phyloP scores from a whole-genome alignment of 768 basidiomycete genomes.

The Psilocybe sp. region DNA sequence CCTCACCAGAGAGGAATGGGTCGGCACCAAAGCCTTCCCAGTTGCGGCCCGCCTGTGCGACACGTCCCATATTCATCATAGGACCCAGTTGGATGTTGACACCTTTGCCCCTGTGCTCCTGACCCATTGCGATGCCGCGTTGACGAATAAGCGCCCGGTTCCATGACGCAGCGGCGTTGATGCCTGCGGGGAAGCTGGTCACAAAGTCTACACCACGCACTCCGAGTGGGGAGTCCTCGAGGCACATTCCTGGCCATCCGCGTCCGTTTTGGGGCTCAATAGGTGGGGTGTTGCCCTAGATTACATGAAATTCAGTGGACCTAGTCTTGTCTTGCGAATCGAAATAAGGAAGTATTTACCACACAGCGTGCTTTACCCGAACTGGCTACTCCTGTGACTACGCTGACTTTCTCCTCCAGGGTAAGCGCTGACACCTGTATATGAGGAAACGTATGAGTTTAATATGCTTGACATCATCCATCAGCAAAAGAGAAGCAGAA shows the following conservation, averaged over 20 bases:
- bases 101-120: constrained; percentile 82
- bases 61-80: constrained; percentile 86
- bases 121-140: constrained; percentile 79
- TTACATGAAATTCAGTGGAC: background rate
- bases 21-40: constrained; percentile 97
- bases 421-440: constrained; percentile 28
- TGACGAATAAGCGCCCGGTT: constrained; percentile 76
- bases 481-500: too few species aligned
- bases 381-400: constrained; percentile 66
- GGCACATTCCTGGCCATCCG: constrained; percentile 69
- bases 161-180: constrained; percentile 80
- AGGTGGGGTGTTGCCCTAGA: constrained; percentile 56
- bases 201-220: constrained; percentile 73
- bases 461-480: too few species aligned
- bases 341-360: constrained; percentile 31
- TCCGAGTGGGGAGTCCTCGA: constrained; percentile 78
- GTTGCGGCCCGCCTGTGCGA: constrained; percentile 79
- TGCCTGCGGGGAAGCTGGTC: constrained; percentile 79
- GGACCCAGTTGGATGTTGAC: constrained; percentile 76
- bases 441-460: background rate
- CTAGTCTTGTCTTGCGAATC: background rate
- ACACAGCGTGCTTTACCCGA: constrained; percentile 67
- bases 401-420: constrained; percentile 61
- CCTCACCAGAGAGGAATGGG: constrained; percentile 79
- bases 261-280: constrained; percentile 35